phyloP scores from a whole-genome alignment of 768 basidiomycete species.

The Scleroderma bovista region DNA sequence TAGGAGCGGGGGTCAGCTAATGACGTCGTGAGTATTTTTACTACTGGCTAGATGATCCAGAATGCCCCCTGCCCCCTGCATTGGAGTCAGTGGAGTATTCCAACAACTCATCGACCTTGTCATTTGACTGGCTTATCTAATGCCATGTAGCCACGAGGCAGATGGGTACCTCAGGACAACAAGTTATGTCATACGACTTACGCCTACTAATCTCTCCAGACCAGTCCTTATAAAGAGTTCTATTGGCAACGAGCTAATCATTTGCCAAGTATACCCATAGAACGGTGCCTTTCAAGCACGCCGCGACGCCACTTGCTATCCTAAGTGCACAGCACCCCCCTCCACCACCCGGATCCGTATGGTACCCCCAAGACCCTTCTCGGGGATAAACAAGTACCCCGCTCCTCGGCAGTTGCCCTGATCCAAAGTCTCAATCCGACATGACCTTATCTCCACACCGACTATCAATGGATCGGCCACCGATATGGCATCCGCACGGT shows the following conservation, averaged over 20 bases:
- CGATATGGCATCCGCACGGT: conserved; percentile 4
- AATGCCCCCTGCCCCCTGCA: neutral
- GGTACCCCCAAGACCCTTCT: neutral
- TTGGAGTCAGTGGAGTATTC: neutral
- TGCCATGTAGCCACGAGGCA: too few relatives aligned
- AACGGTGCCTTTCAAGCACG: neutral
- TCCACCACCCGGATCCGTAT: neutral
- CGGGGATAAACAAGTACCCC: neutral
- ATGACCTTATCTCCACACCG: neutral
- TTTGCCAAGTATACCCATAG: neutral
- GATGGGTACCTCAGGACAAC: too few relatives aligned
- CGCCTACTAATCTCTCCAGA: too few relatives aligned
- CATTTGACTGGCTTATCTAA: too few relatives aligned
- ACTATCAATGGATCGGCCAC: neutral
- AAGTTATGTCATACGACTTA: too few relatives aligned
- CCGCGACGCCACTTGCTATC: neutral
- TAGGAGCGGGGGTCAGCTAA: neutral
- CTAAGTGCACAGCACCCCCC: neutral
- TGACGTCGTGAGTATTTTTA: neutral
- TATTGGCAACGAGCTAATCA: too few relatives aligned
- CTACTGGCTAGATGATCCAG: neutral
- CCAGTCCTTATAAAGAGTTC: too few relatives aligned
- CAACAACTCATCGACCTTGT: too few relatives aligned
- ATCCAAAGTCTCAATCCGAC: neutral
- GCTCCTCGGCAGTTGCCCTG: neutral